Percentiles rank a stretch among this genome's conserved stretches.
phyloP scores from a whole-genome alignment of 148 eudicot species.

The Euryodendron excelsum region DNA sequence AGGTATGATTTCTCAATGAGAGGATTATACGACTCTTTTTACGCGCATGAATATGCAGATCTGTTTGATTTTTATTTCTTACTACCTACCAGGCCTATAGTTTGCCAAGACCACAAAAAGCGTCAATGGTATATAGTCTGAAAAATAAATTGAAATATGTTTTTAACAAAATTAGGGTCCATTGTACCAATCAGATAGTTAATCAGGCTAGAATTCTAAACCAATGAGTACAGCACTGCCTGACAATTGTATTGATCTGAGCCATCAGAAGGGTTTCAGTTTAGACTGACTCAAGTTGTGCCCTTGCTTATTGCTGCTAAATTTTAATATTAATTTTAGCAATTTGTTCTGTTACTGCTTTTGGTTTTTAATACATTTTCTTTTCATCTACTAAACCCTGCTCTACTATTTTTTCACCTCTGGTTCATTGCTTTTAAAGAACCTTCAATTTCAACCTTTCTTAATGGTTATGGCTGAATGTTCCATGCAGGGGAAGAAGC shows the following conservation, averaged over 20 bases:
- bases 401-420: background rate
- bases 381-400: background rate
- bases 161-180: background rate
- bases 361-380: background rate
- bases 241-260: background rate
- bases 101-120: background rate
- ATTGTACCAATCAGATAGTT: background rate
- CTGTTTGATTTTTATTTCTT: background rate
- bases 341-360: background rate
- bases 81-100: background rate
- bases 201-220: background rate
- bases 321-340: background rate
- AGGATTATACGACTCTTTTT: background rate
- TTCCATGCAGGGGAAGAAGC: constrained; percentile 80
- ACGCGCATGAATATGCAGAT: background rate
- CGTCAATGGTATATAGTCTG: background rate
- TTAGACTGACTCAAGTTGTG: constrained; percentile 5
- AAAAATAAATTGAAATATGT: background rate
- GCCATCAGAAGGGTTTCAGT: background rate
- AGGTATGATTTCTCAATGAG: constrained; percentile 45
- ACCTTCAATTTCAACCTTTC: background rate
- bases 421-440: background rate
- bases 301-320: background rate
- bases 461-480: constrained; percentile 3
- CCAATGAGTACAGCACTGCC: background rate